These are phyloP conservation scores for Nicotiana noctiflora DNA, from an alignment of 257 asterid species.

Conservation along the genomic window DNA sequence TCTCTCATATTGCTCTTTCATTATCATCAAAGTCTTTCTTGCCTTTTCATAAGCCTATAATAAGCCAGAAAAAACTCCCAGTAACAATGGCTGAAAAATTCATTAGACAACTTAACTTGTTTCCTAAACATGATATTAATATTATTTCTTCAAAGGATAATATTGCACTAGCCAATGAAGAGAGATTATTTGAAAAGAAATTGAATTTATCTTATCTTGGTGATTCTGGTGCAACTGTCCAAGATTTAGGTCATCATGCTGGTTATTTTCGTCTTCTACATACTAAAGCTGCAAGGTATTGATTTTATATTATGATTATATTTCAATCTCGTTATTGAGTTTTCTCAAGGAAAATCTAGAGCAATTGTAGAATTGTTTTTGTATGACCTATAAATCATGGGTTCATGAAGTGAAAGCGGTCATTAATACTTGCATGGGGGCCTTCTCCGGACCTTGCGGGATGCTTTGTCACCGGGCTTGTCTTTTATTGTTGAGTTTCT, in stretches of 20 bases:
- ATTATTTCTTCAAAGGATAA: background rate
- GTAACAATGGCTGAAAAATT: conserved; percentile 34
- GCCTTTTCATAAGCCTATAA: background rate
- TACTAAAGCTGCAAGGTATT: conserved; percentile 51
- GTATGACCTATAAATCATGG: background rate
- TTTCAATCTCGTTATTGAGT: background rate
- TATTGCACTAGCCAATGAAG: conserved; percentile 2
- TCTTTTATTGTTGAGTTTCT: background rate
- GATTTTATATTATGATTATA: background rate
- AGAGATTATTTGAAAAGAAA: conserved; percentile 47
- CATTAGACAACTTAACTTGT: conserved; percentile 50
- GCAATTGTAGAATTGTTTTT: background rate
- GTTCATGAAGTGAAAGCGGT: background rate
- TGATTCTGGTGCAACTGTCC: conserved; percentile 26
- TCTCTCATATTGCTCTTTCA: conserved; percentile 11
- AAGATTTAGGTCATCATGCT: conserved; percentile 62
- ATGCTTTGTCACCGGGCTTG: too few species aligned
- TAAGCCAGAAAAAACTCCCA: conserved; percentile 8
- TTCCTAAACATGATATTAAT: conserved; percentile 46
- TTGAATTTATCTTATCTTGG: conserved; percentile 32
- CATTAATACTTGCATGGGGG: too few species aligned
- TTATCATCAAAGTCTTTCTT: background rate
- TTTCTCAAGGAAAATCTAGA: background rate
- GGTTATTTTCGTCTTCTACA: conserved; percentile 55
- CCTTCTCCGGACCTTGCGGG: background rate